Percentiles rank a stretch among this genome's conserved stretches.
phyloP scores from a whole-genome alignment of 1,284 basidiomycete species.

The Ceratobasidium theobromae region DNA sequence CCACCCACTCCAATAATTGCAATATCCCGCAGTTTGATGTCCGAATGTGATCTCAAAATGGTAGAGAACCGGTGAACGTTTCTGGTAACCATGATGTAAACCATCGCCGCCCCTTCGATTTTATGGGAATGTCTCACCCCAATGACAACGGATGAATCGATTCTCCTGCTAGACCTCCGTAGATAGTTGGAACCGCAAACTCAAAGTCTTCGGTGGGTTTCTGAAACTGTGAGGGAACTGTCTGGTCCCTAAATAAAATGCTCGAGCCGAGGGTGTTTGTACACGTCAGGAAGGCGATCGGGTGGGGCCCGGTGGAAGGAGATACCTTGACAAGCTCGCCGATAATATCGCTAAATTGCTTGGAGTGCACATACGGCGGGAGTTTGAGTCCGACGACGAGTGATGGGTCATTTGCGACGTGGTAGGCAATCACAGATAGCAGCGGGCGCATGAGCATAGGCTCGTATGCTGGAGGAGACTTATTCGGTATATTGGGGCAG shows the following conservation, averaged over 20 bases:
- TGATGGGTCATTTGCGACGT: conserved; percentile 51
- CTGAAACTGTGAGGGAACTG: conserved; percentile 34
- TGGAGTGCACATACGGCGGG: conserved; percentile 68
- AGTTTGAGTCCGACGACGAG: conserved; percentile 77
- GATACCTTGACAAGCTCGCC: conserved; percentile 46
- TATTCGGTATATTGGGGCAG: conserved; percentile 70
- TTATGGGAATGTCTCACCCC: conserved; percentile 58
- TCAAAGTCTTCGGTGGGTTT: conserved; percentile 27
- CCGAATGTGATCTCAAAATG: conserved; percentile 51
- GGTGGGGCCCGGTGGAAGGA: conserved; percentile 40
- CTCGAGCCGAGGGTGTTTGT: conserved; percentile 76
- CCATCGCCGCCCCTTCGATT: neutral
- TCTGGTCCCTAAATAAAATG: conserved; percentile 61
- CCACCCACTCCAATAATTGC: conserved; percentile 75
- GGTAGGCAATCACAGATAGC: conserved; percentile 55
- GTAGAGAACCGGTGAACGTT: conserved; percentile 52
- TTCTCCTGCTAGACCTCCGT: conserved; percentile 75
- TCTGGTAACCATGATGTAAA: conserved; percentile 33
- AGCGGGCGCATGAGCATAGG: conserved; percentile 51
- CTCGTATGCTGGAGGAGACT: conserved; percentile 66
- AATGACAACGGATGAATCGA: conserved; percentile 70
- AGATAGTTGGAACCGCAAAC: conserved; percentile 60
- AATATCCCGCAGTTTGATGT: conserved; percentile 52
- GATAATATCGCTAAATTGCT: conserved; percentile 62
- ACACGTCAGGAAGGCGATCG: conserved; percentile 66